phyloP scores from a whole-genome alignment of 768 basidiomycete species.

The Russula emetica region DNA sequence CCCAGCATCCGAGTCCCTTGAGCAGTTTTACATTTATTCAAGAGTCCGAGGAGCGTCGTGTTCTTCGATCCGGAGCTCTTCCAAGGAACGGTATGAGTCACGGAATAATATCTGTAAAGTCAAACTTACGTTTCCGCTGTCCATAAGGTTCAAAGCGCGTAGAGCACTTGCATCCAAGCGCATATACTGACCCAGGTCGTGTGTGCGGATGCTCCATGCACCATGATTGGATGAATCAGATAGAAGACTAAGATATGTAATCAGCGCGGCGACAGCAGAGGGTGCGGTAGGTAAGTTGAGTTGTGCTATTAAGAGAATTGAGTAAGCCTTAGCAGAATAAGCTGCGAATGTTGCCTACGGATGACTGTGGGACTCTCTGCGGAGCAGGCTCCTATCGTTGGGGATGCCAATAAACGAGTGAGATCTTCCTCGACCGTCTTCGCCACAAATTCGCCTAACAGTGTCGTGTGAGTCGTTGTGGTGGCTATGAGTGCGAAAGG shows the following conservation, averaged over 20 bases:
- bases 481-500: background rate
- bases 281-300: constrained; percentile 73
- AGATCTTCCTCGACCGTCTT: constrained; percentile 28
- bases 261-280: constrained; percentile 73
- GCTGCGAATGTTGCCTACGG: constrained; percentile 3
- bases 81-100: background rate
- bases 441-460: constrained; percentile 71
- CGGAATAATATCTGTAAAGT: background rate
- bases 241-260: constrained; percentile 76
- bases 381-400: background rate
- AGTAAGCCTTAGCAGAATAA: background rate
- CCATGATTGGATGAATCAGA: constrained; percentile 74
- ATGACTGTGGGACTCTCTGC: constrained; percentile 19
- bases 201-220: constrained; percentile 74
- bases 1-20: constrained; percentile 87
- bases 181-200: constrained; percentile 94
- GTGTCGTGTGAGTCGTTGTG: background rate
- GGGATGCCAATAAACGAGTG: constrained; percentile 17
- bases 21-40: constrained; percentile 95
- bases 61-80: constrained; percentile 68
- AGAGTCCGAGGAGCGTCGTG: constrained; percentile 79
- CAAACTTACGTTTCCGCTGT: constrained; percentile 43
- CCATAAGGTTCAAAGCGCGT: constrained; percentile 81
- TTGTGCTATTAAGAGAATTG: constrained; percentile 51
- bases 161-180: constrained; percentile 92